Conservation (phyloP, 441 rosid genomes). For the Syzygium syzygioides region DNA sequence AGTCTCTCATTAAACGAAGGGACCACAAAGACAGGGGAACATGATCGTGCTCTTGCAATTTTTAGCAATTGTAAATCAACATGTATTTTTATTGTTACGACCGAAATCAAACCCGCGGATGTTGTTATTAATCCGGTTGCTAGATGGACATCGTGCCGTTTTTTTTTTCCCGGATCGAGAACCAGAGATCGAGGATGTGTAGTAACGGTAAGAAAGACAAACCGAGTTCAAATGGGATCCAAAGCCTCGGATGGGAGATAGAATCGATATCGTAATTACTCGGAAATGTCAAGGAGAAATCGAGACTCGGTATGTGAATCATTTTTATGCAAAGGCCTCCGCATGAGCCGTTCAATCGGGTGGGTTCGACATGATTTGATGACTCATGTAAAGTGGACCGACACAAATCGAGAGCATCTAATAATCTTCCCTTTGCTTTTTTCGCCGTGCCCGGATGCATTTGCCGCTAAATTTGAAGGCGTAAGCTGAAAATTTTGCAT, state of each 20-base stretch:
- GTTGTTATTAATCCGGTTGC: not conserved
- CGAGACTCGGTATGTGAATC: not conserved
- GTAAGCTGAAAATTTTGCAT: not conserved
- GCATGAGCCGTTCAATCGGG: not conserved
- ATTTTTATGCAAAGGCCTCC: not conserved
- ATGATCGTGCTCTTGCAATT: not conserved
- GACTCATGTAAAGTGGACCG: not conserved
- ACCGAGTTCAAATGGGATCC: not conserved
- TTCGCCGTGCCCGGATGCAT: not conserved
- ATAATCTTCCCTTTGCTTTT: not conserved
- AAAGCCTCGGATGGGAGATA: fast-evolving
- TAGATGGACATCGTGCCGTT: not conserved
- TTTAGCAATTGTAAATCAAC: not conserved
- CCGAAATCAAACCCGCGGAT: not conserved
- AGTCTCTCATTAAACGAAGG: not conserved
- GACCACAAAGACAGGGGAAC: not conserved
- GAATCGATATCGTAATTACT: not conserved
- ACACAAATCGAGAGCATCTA: not conserved
- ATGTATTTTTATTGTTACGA: not conserved
- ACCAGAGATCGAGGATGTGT: not conserved
- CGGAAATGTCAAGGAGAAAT: not conserved
- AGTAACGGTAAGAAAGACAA: not conserved
- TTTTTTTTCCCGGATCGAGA: not conserved
- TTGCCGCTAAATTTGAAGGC: not conserved
- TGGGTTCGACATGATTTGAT: not conserved